Evolutionary conservation across 331 rosid genomes (phyloP), one percentile per base, ranked within the genome.

Genomic region (Spiraea crenata): DNA sequence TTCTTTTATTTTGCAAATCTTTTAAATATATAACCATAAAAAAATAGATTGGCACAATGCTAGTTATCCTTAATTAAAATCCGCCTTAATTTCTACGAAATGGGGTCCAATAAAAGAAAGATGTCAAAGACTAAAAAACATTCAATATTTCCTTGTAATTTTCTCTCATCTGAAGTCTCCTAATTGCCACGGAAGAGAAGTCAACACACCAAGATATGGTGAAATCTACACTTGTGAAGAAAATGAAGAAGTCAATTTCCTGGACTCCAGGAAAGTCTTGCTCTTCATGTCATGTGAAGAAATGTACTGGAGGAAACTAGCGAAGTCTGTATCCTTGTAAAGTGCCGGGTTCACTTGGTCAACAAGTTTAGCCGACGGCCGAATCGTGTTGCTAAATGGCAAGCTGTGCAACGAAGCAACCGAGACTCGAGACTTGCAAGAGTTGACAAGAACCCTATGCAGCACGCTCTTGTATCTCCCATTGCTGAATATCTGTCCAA

Each of bases 391-490:
- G 8, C 58, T n/a, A 25, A 45, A 74, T 3, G 82, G 75, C 10
- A 82, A 59, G 37, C 85, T 77, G 31, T 82, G 85, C 17, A 82
- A 41, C 0, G 82, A 57, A 11, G 85, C 85, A 35, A 77, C 58
- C 3, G 85, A 82, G 5, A 82, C 55, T 45, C 82, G 69, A 3
- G 64, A 31, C 55, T 47, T 70, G 3, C 55, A 16, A 6, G 77
- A 57, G 66, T 82, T 82, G 65, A 77, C 82, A 4, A 74, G 25
- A 7, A 82, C 97, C 69, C 97, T 67, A 57, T 89, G 96, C 12
- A 91, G 49, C 3, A 91, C 85, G 72, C 96, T 89, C 74, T 69
- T 72, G 77, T 91, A 89, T 76, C 71, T 85, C 1, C 97, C 97
- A 60, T 91, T 89, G 83, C 97, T 91, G 67, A 81, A 72, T 52